phyloP scores from a whole-genome alignment of 2,329 filamentous ascomycete genomes.

The Leptographium lundbergii region DNA sequence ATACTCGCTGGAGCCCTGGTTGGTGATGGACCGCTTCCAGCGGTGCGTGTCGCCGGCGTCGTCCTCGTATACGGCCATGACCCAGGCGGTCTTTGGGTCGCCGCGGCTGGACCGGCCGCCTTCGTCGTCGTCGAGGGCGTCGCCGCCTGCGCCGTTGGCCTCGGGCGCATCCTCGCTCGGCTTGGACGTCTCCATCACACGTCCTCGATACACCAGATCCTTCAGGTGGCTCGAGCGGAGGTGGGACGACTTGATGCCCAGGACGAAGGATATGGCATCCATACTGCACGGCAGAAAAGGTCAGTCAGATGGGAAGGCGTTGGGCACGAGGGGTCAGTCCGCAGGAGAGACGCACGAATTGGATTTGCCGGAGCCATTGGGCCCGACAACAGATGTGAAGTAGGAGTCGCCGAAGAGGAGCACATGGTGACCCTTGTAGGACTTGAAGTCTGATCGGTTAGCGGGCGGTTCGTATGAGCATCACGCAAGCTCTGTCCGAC shows the following conservation, averaged over 20 bases:
- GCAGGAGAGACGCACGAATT: constrained; percentile 58
- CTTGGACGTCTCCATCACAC: constrained; percentile 81
- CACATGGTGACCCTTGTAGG: constrained; percentile 92
- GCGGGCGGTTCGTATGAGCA: neutral
- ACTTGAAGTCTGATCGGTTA: constrained; percentile 80
- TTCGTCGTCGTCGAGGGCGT: constrained; percentile 48
- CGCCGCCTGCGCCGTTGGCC: constrained; percentile 45
- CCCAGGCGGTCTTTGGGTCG: constrained; percentile 92
- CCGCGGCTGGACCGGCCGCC: constrained; percentile 55
- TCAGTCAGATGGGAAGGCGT: neutral
- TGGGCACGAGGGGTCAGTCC: neutral
- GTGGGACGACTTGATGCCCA: constrained; percentile 98
- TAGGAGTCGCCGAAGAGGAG: constrained; percentile 95
- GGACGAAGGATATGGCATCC: constrained; percentile 98
- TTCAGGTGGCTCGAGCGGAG: constrained; percentile 85
- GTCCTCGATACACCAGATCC: constrained; percentile 90
- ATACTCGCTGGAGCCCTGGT: constrained; percentile 80
- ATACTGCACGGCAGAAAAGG: constrained; percentile 44
- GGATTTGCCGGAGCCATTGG: constrained; percentile 98
- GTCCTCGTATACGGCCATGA: constrained; percentile 98
- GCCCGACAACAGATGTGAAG: constrained; percentile 97
- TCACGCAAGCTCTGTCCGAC: constrained; percentile 18
- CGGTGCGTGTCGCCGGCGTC: constrained; percentile 88
- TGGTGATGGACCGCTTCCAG: constrained; percentile 94
- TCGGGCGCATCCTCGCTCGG: constrained; percentile 68